Evolutionary conservation across 768 basidiomycete species (phyloP).

Genomic region (Tylopilus sp.): DNA sequence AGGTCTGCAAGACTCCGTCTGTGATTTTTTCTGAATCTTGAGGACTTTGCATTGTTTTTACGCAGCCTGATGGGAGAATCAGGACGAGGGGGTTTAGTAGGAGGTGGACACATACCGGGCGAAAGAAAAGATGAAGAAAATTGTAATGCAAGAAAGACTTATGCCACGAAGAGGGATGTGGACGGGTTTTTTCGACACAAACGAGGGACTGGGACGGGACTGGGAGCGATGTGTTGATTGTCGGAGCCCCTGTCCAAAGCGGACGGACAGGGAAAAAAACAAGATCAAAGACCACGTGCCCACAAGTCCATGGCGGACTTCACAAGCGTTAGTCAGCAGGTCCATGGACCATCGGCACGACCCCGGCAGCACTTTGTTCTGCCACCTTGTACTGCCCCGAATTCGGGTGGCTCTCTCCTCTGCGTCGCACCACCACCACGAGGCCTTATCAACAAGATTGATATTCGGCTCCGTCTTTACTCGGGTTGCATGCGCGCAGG

Average conservation of each 20-base stretch:
- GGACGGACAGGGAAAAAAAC: slow-evolving; percentile 35
- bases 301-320: slow-evolving; percentile 20
- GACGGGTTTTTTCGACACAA: slow-evolving; percentile 15
- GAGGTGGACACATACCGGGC: slow-evolving; percentile 12
- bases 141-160: neutral
- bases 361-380: slow-evolving; percentile 7
- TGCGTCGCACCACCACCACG: slow-evolving; percentile 1
- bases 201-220: slow-evolving; percentile 9
- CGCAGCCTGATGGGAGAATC: slow-evolving; percentile 29
- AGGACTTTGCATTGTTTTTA: slow-evolving; percentile 33
- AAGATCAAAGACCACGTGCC: slow-evolving; percentile 33
- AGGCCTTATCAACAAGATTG: slow-evolving; percentile 10
- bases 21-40: slow-evolving; percentile 21
- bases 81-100: slow-evolving; percentile 3
- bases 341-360: slow-evolving; percentile 26
- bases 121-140: neutral
- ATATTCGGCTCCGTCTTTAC: slow-evolving; percentile 13
- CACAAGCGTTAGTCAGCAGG: slow-evolving; percentile 16
- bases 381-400: too few relatives aligned
- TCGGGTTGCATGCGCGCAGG: neutral
- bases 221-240: slow-evolving; percentile 32
- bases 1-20: slow-evolving; percentile 5
- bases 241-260: slow-evolving; percentile 36
- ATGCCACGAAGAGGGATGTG: slow-evolving; percentile 7
- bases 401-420: too few relatives aligned